Percentiles rank a stretch among this genome's conserved stretches.
Evolutionary conservation across 164 flowering plant genomes (phyloP).

Genomic region (Macadamia tetraphylla): DNA sequence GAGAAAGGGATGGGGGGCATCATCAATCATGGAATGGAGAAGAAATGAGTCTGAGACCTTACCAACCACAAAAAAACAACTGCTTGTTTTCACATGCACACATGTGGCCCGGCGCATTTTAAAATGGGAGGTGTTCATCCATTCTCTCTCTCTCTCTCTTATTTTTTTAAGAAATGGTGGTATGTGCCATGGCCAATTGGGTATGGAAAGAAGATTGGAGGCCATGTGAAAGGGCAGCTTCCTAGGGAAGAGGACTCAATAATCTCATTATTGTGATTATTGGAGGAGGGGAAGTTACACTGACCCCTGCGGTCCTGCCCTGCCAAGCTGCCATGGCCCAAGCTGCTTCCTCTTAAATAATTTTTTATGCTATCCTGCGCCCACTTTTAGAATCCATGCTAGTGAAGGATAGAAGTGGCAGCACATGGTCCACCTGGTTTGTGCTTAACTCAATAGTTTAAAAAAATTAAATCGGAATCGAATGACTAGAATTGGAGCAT

Average conservation of each 20-base stretch:
- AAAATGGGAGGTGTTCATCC: neutral
- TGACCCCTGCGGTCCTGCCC: neutral
- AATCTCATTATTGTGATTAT: slow-evolving; percentile 11
- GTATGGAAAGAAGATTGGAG: slow-evolving; percentile 3
- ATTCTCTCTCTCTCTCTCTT: too few relatives aligned
- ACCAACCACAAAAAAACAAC: slow-evolving; percentile 25
- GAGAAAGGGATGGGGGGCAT: slow-evolving; percentile 9
- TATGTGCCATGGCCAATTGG: neutral
- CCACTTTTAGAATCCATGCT: neutral
- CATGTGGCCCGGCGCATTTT: slow-evolving; percentile 28
- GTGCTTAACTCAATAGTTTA: too few relatives aligned
- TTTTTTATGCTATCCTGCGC: neutral
- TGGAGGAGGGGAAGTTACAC: neutral
- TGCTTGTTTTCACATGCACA: slow-evolving; percentile 34
- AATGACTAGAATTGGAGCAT: too few relatives aligned
- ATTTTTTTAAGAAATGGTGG: neutral
- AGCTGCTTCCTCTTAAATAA: neutral
- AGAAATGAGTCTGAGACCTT: neutral
- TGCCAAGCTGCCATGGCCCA: neutral
- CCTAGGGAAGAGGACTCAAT: slow-evolving; percentile 15
- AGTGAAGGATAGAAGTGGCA: neutral
- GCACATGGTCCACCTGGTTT: neutral
- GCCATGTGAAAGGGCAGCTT: slow-evolving; percentile 42
- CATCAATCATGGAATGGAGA: slow-evolving; percentile 12
- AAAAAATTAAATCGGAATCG: too few relatives aligned